Evolutionary conservation across 129 eudicot genomes (phyloP).

Genomic region (Daucus carota): DH1_v3.0 NC_030388.2:19186001-19186500

Average conservation of each 20-base stretch:
- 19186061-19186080: too few species aligned
- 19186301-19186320: not conserved
- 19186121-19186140: too few species aligned
- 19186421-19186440: not conserved
- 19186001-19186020: too few species aligned
- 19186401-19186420: not conserved
- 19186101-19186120: too few species aligned
- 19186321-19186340: too few species aligned
- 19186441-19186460: too few species aligned
- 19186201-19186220: conserved; percentile 61
- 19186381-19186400: not conserved
- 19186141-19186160: conserved; percentile 42
- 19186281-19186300: conserved; percentile 38
- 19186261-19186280: conserved; percentile 33
- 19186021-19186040: too few species aligned
- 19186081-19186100: too few species aligned
- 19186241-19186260: conserved; percentile 53
- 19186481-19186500: too few species aligned
- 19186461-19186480: too few species aligned
- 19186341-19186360: not conserved
- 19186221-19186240: conserved; percentile 52
- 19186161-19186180: conserved; percentile 79
- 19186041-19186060: too few species aligned
- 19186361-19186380: not conserved
- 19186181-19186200: conserved; percentile 81